Evolutionary conservation across 257 asterid genomes (phyloP), one percentile per base, ranked within the genome.

Genomic region (Schizonepeta tenuifolia): DNA sequence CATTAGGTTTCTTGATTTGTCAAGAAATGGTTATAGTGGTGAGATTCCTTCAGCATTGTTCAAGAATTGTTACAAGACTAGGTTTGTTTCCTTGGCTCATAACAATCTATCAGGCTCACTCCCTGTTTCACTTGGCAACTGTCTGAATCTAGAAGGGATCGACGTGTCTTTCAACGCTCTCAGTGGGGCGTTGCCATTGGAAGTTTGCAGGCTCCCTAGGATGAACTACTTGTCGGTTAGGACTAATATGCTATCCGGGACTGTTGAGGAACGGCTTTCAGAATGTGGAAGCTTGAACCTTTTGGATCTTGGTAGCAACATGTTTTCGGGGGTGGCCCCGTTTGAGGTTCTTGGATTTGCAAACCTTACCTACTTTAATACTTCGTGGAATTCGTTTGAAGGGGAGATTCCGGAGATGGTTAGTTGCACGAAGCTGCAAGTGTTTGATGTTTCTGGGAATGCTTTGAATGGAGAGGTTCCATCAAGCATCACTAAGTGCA

Each of bases 1-100:
- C 80, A 75, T 94, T 65, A 83, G 97, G 77, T 87, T 92, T 78
- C 98, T 95, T 75, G 99, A 95, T 90, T 80, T 92, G 80, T 92
- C 98, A 9, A 87, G 85, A 61, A 92, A 92, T 82, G 84, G 74
- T 31, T 90, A 80, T n/a, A 67, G 63, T 70, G 97, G 95, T 21
- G 88, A 78, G 58, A 81, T 95, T 71, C 96, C 98, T 65, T 68
- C 82, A n/a, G 82, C 88, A 63, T 75, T 92, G 89, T 95, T 95
- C 84, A 76, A 66, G 86, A 90, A 79, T 68, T 92, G 98, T 75
- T 55, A 65, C 47, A 83, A 75, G 73, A 83, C 93, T 0, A 90
- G 81, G 78, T 95, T 90, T 69, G 79, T 91, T 64, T 90, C 99
- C 35, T 67, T 95, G 73, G 89, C 96, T 0, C 86, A 74, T 24